Percentiles rank a stretch among this genome's conserved stretches.
phyloP scores from a whole-genome alignment of 2,329 filamentous ascomycete species.

The Cucurbitaria berberidis region DNA sequence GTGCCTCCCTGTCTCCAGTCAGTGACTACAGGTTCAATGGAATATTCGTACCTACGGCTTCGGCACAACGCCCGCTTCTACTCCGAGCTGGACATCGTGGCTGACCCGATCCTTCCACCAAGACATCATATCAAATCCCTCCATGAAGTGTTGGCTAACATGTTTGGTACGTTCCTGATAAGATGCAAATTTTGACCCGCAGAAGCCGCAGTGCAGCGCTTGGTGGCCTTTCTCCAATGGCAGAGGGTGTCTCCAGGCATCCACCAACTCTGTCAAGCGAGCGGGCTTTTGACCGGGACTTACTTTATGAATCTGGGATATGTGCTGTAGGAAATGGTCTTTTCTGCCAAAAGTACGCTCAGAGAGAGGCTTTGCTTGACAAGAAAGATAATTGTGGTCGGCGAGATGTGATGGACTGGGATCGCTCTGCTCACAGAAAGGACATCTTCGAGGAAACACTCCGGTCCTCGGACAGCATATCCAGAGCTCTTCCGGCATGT shows the following conservation, averaged over 20 bases:
- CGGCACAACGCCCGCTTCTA: not conserved
- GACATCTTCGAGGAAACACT: constrained; percentile 53
- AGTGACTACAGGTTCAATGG: not conserved
- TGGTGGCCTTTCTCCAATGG: constrained; percentile 23
- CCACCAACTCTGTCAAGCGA: constrained; percentile 28
- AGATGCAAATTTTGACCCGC: constrained; percentile 23
- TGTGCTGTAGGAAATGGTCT: constrained; percentile 59
- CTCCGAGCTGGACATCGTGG: constrained; percentile 15
- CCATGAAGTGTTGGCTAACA: constrained; percentile 32
- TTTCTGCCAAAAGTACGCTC: constrained; percentile 62
- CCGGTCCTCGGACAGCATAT: constrained; percentile 31
- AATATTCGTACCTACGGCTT: constrained; percentile 20
- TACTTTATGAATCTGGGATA: constrained; percentile 56
- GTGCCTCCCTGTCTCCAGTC: constrained; percentile 13
- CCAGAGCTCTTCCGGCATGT: constrained; percentile 56
- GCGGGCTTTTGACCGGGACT: constrained; percentile 49
- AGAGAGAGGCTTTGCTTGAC: constrained; percentile 62
- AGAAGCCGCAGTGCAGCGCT: constrained; percentile 39
- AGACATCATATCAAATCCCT: constrained; percentile 33
- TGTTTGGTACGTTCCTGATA: constrained; percentile 36
- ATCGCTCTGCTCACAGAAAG: constrained; percentile 56
- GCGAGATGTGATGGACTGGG: constrained; percentile 57
- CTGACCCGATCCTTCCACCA: constrained; percentile 32
- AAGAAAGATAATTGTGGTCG: constrained; percentile 60
- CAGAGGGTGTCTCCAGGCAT: constrained; percentile 27